Evolutionary conservation across 305 asterid species (phyloP).

Genomic region (Salvia sclarea): DNA sequence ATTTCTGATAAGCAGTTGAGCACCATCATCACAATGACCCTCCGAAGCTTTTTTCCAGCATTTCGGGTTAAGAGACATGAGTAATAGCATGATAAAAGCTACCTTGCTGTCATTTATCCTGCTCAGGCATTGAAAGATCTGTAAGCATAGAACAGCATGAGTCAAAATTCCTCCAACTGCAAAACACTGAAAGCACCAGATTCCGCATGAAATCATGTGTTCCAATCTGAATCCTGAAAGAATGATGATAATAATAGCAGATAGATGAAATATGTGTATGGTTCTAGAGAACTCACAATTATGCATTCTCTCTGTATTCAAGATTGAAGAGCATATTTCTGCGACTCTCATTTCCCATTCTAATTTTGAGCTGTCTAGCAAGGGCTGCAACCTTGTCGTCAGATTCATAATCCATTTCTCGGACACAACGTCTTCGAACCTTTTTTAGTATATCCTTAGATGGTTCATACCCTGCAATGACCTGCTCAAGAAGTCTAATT

Average conservation of each 20-base stretch:
- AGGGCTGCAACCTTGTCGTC: slow-evolving; percentile 47
- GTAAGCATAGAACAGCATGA: slow-evolving; percentile 21
- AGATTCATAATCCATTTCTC: slow-evolving; percentile 73
- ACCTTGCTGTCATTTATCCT: slow-evolving; percentile 29
- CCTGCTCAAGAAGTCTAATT: slow-evolving; percentile 43
- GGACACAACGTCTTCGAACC: slow-evolving; percentile 68
- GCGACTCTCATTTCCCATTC: slow-evolving; percentile 59
- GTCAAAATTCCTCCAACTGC: slow-evolving; percentile 3
- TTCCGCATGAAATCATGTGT: neutral
- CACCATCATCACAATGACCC: slow-evolving; percentile 21
- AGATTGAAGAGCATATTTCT: slow-evolving; percentile 57
- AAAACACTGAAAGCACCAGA: neutral
- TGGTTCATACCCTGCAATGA: slow-evolving; percentile 59
- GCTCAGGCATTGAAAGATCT: slow-evolving; percentile 34
- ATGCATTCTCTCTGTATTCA: slow-evolving; percentile 44
- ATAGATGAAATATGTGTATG: neutral
- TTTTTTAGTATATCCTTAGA: slow-evolving; percentile 64
- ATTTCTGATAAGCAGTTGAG: slow-evolving; percentile 7
- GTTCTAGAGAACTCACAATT: slow-evolving; percentile 40
- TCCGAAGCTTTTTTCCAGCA: slow-evolving; percentile 17
- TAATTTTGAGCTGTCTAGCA: slow-evolving; percentile 43
- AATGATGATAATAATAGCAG: neutral
- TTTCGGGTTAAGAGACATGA: slow-evolving; percentile 22
- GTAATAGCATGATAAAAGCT: slow-evolving; percentile 14
- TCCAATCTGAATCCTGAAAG: neutral